Base-by-base conservation (phyloP, 345 rosid genomes). In the Erucastrum elatum region DNA sequence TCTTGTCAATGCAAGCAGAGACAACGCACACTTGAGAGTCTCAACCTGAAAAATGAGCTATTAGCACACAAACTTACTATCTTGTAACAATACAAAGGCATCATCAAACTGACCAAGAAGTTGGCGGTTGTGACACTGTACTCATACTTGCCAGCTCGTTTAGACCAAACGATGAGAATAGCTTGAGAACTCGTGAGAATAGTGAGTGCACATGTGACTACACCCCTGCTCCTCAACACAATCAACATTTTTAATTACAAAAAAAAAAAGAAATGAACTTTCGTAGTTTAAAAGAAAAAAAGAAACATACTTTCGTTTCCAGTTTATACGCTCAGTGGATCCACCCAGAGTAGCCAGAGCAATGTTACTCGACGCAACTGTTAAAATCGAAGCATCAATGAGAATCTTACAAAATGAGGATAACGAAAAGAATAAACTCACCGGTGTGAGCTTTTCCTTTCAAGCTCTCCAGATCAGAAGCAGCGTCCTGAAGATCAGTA, bases 101-200 rank as follows among this genome's bases (percentile, higher is more conserved):
- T 39, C 13, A 61, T 3, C 2, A 25, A 12, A 29, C 94, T 87
- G 59, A 93, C 99, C 96, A 91, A 56, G 77, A 95, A 91, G 82
- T 95, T 95, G 7, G 98, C 98, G 9, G 99, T 95, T 15, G 99
- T 93, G 58, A 93, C 97, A 75, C 99, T 95, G 64, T 93, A 95
- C 81, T 95, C 97, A 30, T 95, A 95, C 82, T 91, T 91, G 68
- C 98, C 96, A 68, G 99, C 99, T 86, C 99, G 90, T 80, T 95
- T 95, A 17, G 99, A 95, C 99, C 99, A 95, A 2, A 93, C 98
- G 60, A 95, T 95, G 0, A 95, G 95, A 66, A 93, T 93, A 2
- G 99, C 93, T 88, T 95, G 99, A 8, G 99, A 93, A 81, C 99
- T 95, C 41, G 99, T 93, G 35, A 95, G 90, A 80, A 93, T 11